Base-by-base conservation (phyloP, 805 yeast genomes). In the Metschnikowia lunata region DNA sequence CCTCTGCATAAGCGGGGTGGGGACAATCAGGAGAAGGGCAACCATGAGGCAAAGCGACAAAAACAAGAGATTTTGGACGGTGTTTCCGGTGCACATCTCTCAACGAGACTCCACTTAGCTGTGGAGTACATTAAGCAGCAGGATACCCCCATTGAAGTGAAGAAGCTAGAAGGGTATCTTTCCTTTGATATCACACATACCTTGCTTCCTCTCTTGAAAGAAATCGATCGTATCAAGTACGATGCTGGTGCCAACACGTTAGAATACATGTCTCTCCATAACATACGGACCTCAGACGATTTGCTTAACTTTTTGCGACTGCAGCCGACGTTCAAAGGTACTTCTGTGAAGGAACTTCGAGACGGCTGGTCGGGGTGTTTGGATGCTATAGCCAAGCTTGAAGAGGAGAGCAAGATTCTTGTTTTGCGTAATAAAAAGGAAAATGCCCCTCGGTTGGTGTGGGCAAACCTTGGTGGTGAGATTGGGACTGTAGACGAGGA, bases 351-450 rank as follows among this genome's bases (percentile, higher is more conserved):
- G 55, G 88, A 84, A 52, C 64, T 82, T 39, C 81, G 81, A 56
- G 97, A 88, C 58, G 99, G 99, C 23, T 93, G 99, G 99, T 78
- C 86, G 41, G 91, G 89, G 12, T 91, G 97, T 62, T 64, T 84
- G 32, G 82, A 79, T 6, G 84, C 93, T 0, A 81, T 93, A 26
- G 81, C 82, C 39, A 83, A 85, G 54, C 69, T 93, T 28, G 99
- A 93, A 59, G 73, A 74, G 43, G 83, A 83, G 45, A 78, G 84
- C 45, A 83, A 85, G 57, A 80, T 91, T 31, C 71, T 93, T 29
- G 97, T 93, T 1, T 71, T 88, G 55, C 76, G 96, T 46, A 89
- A 95, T 26, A 89, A 91, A 59, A 95, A 93, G 71, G 99, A 93
- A 55, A 88, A 85, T 57, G 72, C 89, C 1, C 97, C 99, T n/a